These are phyloP conservation scores for Lepidium campestre DNA, from an alignment of 441 rosid genomes.

Conservation along the genomic window DNA sequence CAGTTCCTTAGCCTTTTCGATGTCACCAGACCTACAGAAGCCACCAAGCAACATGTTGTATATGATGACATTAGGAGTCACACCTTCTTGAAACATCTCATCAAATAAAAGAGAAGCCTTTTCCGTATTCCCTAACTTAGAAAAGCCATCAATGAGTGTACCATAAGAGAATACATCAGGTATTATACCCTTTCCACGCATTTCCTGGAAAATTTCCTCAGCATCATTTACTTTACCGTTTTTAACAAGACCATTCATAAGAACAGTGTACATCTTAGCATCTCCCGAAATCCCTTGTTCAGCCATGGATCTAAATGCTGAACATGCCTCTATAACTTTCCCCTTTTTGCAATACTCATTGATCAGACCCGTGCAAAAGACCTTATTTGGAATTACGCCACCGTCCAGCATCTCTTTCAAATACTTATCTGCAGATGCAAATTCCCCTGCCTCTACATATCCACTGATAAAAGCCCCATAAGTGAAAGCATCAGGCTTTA, in stretches of 20 bases:
- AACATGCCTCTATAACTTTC: constrained; percentile 42
- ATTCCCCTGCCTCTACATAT: constrained; percentile 50
- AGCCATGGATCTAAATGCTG: constrained; percentile 50
- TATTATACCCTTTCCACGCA: constrained; percentile 41
- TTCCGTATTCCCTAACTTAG: constrained; percentile 35
- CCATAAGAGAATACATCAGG: constrained; percentile 53
- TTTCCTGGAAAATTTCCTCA: constrained; percentile 49
- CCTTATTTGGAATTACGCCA: constrained; percentile 56
- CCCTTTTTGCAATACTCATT: constrained; percentile 67
- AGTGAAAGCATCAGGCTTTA: constrained; percentile 67
- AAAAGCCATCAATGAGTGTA: constrained; percentile 50
- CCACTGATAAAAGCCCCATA: constrained; percentile 68
- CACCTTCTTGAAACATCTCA: constrained; percentile 45
- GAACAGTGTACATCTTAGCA: constrained; percentile 41
- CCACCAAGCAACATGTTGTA: constrained; percentile 54
- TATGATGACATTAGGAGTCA: constrained; percentile 46
- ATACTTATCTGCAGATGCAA: constrained; percentile 52
- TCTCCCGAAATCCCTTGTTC: constrained; percentile 46
- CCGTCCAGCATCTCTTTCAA: constrained; percentile 55
- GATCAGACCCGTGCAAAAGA: constrained; percentile 46
- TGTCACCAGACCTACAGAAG: constrained; percentile 40
- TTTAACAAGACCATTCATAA: constrained; percentile 60
- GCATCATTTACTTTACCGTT: constrained; percentile 60
- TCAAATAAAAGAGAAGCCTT: constrained; percentile 34
- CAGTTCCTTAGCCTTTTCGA: constrained; percentile 37